phyloP scores from a whole-genome alignment of 768 basidiomycete genomes.

The Rhizopogon vesiculosus region DNA sequence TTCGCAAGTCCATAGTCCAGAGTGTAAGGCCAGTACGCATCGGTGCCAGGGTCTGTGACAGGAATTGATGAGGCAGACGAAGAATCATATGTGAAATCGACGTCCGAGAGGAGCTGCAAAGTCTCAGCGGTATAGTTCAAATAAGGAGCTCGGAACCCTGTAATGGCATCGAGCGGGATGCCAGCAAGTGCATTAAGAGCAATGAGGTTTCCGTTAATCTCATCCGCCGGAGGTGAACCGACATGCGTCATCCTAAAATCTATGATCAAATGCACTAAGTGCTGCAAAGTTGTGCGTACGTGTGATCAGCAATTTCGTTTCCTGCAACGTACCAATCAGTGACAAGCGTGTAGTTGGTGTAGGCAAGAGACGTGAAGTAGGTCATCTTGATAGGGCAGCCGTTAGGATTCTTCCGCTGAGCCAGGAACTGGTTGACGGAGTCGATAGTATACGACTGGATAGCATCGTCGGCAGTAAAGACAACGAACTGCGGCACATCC shows the following conservation, averaged over 20 bases:
- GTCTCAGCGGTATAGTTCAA: constrained; percentile 64
- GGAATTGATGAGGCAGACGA: constrained; percentile 55
- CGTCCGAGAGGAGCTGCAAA: constrained; percentile 46
- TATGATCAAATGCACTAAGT: background rate
- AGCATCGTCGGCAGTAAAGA: constrained; percentile 76
- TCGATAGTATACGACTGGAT: constrained; percentile 74
- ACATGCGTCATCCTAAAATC: constrained; percentile 62
- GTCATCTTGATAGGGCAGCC: constrained; percentile 74
- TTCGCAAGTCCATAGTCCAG: constrained; percentile 79
- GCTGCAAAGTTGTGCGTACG: constrained; percentile 35
- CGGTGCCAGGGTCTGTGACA: constrained; percentile 60
- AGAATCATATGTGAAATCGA: constrained; percentile 72
- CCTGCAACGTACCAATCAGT: constrained; percentile 80
- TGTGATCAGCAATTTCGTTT: constrained; percentile 80
- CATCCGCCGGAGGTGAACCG: constrained; percentile 52
- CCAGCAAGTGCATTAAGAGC: constrained; percentile 76
- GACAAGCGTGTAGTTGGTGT: constrained; percentile 73
- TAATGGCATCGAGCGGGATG: constrained; percentile 59
- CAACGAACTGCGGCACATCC: constrained; percentile 61
- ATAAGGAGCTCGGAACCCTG: constrained; percentile 76
- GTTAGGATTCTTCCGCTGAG: constrained; percentile 70
- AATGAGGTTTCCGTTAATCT: constrained; percentile 75
- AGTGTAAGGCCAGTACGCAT: constrained; percentile 83
- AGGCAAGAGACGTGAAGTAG: constrained; percentile 67
- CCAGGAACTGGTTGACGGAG: constrained; percentile 70